Base-by-base conservation (phyloP, 306 rosid genomes). In the Fragaria iinumae region DNA sequence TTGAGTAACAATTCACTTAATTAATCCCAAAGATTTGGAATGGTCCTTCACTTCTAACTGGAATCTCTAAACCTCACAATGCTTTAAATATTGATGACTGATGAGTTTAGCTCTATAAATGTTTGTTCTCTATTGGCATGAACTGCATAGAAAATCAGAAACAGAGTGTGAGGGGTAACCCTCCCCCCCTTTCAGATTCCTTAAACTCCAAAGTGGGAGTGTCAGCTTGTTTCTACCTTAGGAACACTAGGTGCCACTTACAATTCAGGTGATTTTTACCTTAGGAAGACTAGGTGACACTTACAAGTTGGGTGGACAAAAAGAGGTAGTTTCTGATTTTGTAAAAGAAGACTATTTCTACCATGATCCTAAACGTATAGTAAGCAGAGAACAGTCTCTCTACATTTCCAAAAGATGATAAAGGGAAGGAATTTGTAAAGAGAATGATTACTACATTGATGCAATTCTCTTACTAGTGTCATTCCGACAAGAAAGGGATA, bases 401-500 rank as follows among this genome's bases (percentile, higher is more conserved):
- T 41, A 16, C 4, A 55, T 29, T 57, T 18, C 29, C 63, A 20
- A 32, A 77, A 63, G 77, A 50, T 38, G 45, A 27, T 63, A 49
- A 64, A 64, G 73, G 57, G 18, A 71, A 64, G 29, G 72, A 16
- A 70, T 71, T 53, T 67, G 56, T 72, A 64, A 67, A 50, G 76
- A 23, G 65, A 43, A 76, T 81, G 67, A 83, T 81, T 82, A 64
- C 57, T 18, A 38, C 60, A 60, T 77, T 36, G 60, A 83, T 78
- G 79, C 77, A 87, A 59, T 82, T 79, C 76, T 74, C 72, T 64
- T 32, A 36, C 13, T 9, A 57, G 36, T 67, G 57, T 57, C 69
- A 83, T 83, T 83, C 73, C 77, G 53, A 71, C 71, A 62, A 43
- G 81, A 67, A 70, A 72, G 60, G 38, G 76, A 75, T 56, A 62